Conservation (phyloP, 2,329 filamentous ascomycete genomes). For the Aotearoamyces nothofagi region DNA sequence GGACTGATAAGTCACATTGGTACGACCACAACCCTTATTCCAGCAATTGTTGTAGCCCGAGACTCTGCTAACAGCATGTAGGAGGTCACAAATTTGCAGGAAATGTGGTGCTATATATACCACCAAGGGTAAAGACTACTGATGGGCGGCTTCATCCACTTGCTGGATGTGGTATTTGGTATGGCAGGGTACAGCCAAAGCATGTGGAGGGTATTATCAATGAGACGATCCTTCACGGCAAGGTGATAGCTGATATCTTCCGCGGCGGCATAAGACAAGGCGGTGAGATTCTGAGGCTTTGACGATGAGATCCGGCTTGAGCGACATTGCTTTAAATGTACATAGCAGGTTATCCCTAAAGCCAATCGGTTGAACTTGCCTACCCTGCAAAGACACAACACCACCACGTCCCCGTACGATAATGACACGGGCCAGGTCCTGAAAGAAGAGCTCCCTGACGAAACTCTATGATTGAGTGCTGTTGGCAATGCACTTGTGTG, state of each 20-base stretch:
- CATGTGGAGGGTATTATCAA: slow-evolving; percentile 63
- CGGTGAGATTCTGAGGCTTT: slow-evolving; percentile 28
- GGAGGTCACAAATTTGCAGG: slow-evolving; percentile 78
- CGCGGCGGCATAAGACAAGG: slow-evolving; percentile 49
- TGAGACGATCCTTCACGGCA: slow-evolving; percentile 54
- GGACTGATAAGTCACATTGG: slow-evolving; percentile 69
- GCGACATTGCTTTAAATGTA: too few relatives aligned
- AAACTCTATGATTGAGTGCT: too few relatives aligned
- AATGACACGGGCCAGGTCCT: too few relatives aligned
- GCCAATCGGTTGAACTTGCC: too few relatives aligned
- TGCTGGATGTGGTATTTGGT: slow-evolving; percentile 65
- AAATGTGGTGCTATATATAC: slow-evolving; percentile 70
- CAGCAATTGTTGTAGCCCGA: too few relatives aligned
- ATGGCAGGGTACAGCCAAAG: slow-evolving; percentile 59
- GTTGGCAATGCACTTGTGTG: too few relatives aligned
- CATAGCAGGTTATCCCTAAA: too few relatives aligned
- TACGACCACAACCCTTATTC: slow-evolving; percentile 77
- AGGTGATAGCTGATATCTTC: slow-evolving; percentile 55
- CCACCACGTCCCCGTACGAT: too few relatives aligned
- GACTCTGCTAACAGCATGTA: too few relatives aligned
- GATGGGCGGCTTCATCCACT: slow-evolving; percentile 37
- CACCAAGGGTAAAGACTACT: slow-evolving; percentile 30
- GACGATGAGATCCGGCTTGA: too few relatives aligned
- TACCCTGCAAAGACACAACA: too few relatives aligned
- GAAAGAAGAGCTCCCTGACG: too few relatives aligned